Conservation (phyloP, 768 basidiomycete genomes). For the Serendipita sp. region DNA sequence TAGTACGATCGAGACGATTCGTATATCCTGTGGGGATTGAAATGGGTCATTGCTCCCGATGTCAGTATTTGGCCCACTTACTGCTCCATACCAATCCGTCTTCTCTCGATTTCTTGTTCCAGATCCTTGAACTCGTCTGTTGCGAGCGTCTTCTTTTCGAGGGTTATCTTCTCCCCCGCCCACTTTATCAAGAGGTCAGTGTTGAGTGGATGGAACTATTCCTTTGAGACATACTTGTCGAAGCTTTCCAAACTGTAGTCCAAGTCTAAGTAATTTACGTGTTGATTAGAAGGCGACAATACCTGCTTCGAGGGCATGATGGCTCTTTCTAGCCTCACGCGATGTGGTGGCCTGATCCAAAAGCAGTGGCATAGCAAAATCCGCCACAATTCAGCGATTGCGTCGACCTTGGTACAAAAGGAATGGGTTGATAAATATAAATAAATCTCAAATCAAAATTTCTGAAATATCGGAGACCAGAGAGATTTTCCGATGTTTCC, state of each 20-base stretch:
- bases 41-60: neutral
- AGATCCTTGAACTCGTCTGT: constrained; percentile 68
- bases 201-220: constrained; percentile 17
- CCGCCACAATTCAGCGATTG: too few species aligned
- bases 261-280: neutral
- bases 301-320: constrained; percentile 9
- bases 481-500: too few species aligned
- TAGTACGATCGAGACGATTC: constrained; percentile 59
- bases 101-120: constrained; percentile 69
- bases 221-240: constrained; percentile 38
- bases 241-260: constrained; percentile 50
- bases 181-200: constrained; percentile 32
- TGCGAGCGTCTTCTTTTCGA: constrained; percentile 62
- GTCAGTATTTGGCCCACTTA: constrained; percentile 23
- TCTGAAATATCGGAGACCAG: too few species aligned
- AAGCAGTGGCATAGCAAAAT: neutral
- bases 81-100: constrained; percentile 58
- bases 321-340: neutral
- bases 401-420: too few species aligned
- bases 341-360: neutral
- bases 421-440: too few species aligned
- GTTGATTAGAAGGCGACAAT: neutral
- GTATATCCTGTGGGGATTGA: constrained; percentile 36
- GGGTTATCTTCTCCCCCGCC: constrained; percentile 79
- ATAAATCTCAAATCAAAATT: too few species aligned